Conservation (phyloP, 2,329 filamentous ascomycete genomes). For the Claviceps sp. region DNA sequence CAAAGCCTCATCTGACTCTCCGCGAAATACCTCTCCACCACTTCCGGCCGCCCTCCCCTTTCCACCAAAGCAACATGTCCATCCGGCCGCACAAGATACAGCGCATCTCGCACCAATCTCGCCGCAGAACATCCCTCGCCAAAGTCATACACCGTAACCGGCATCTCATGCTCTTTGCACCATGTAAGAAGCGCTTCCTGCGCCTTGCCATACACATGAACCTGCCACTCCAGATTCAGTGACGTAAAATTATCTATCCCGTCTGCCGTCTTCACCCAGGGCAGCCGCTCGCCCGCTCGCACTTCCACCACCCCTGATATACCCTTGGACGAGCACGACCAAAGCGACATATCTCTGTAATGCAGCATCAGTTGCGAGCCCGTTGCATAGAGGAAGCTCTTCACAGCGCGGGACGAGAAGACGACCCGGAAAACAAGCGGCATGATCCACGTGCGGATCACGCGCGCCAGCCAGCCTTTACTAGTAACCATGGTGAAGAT, state of each 20-base stretch:
- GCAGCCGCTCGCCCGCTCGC: neutral
- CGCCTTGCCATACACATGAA: constrained; percentile 1
- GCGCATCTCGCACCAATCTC: neutral
- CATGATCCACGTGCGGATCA: neutral
- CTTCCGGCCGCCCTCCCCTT: neutral
- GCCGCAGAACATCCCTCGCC: neutral
- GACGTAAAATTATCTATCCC: neutral
- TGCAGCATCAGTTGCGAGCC: neutral
- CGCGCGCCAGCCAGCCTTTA: neutral
- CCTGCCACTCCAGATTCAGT: neutral
- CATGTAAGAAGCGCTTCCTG: neutral
- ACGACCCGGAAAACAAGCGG: neutral
- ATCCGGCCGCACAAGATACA: constrained; percentile 2
- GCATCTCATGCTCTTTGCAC: neutral
- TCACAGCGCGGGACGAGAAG: neutral
- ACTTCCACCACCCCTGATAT: neutral
- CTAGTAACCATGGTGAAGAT: neutral
- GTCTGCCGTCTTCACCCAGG: neutral
- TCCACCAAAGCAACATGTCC: neutral
- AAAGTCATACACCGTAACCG: neutral
- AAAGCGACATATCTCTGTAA: neutral
- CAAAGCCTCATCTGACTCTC: neutral
- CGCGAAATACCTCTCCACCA: neutral
- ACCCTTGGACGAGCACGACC: neutral
- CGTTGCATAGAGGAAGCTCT: neutral